Percentiles rank a stretch among this genome's conserved stretches.
phyloP scores from a whole-genome alignment of 1,284 basidiomycete species.

The Fomitopsis palustris region DNA sequence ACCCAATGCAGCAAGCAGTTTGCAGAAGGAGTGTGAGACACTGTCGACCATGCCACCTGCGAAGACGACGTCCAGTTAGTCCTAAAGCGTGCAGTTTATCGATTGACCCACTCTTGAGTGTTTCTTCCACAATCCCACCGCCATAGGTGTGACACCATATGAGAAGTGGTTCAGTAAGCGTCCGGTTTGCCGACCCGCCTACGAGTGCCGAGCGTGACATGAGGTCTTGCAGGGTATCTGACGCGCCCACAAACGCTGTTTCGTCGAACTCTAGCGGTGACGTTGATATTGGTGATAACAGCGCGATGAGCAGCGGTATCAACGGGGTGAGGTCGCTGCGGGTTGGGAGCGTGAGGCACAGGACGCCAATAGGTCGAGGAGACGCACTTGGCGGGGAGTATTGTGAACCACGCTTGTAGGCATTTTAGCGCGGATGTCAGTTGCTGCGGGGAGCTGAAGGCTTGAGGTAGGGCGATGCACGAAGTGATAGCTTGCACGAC shows the following conservation, averaged over 20 bases:
- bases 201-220: slow-evolving; percentile 70
- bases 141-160: slow-evolving; percentile 67
- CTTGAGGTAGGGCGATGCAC: slow-evolving; percentile 37
- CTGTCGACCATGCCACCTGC: slow-evolving; percentile 46
- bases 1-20: slow-evolving; percentile 75
- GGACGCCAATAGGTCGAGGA: slow-evolving; percentile 2
- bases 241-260: slow-evolving; percentile 55
- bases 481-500: slow-evolving; percentile 65
- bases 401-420: slow-evolving; percentile 77
- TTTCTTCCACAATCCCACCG: slow-evolving; percentile 46
- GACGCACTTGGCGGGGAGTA: slow-evolving; percentile 64
- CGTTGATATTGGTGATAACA: slow-evolving; percentile 47
- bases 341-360: not conserved
- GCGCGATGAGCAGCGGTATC: slow-evolving; percentile 43
- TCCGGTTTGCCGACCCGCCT: slow-evolving; percentile 66
- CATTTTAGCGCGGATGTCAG: slow-evolving; percentile 72
- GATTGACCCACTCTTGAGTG: slow-evolving; percentile 34
- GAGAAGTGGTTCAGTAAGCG: slow-evolving; percentile 79
- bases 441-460: slow-evolving; percentile 37
- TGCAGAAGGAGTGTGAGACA: slow-evolving; percentile 67
- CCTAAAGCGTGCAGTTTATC: not conserved
- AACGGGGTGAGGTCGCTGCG: slow-evolving; percentile 53
- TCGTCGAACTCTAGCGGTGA: slow-evolving; percentile 39
- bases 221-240: slow-evolving; percentile 75
- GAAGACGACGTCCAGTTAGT: not conserved